Conservation (phyloP, 2,329 filamentous ascomycete species). For the Teratosphaeria nubilosa region DNA sequence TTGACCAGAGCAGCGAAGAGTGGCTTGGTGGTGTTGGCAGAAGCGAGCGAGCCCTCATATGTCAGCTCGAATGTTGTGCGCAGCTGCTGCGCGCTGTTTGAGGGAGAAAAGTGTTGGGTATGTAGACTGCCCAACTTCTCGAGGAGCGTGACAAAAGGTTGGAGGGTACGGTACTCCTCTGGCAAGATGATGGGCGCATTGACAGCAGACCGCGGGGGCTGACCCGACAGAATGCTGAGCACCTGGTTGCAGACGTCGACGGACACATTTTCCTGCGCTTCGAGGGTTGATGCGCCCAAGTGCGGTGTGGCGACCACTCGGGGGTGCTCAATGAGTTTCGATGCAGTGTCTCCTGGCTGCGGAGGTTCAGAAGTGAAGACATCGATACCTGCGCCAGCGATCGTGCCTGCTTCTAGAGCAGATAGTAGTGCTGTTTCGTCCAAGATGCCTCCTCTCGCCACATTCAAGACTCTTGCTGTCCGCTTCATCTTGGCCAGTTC, state of each 20-base stretch:
- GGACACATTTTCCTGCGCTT: slow-evolving; percentile 63
- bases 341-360: slow-evolving; percentile 47
- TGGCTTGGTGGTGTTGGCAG: slow-evolving; percentile 63
- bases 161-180: slow-evolving; percentile 67
- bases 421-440: slow-evolving; percentile 63
- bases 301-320: slow-evolving; percentile 71
- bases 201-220: slow-evolving; percentile 61
- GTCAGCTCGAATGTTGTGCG: slow-evolving; percentile 64
- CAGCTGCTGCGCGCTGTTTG: slow-evolving; percentile 31
- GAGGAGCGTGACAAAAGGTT: slow-evolving; percentile 64
- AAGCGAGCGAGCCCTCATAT: slow-evolving; percentile 66
- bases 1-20: slow-evolving; percentile 71
- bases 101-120: slow-evolving; percentile 58
- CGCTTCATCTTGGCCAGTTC: slow-evolving; percentile 64
- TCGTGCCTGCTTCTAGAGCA: slow-evolving; percentile 59
- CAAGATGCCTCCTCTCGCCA: slow-evolving; percentile 69
- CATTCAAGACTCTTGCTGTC: slow-evolving; percentile 65
- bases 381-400: slow-evolving; percentile 69
- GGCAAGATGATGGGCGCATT: slow-evolving; percentile 74
- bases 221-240: slow-evolving; percentile 59
- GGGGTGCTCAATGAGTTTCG: slow-evolving; percentile 55
- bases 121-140: slow-evolving; percentile 73
- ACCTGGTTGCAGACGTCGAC: slow-evolving; percentile 75
- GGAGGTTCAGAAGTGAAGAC: slow-evolving; percentile 71
- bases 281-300: slow-evolving; percentile 66